A percentile compares a stretch with the other conserved stretches of the same genome.
phyloP scores from a whole-genome alignment of 495 filamentous ascomycete genomes.

The Aspergillus cristatus region DNA sequence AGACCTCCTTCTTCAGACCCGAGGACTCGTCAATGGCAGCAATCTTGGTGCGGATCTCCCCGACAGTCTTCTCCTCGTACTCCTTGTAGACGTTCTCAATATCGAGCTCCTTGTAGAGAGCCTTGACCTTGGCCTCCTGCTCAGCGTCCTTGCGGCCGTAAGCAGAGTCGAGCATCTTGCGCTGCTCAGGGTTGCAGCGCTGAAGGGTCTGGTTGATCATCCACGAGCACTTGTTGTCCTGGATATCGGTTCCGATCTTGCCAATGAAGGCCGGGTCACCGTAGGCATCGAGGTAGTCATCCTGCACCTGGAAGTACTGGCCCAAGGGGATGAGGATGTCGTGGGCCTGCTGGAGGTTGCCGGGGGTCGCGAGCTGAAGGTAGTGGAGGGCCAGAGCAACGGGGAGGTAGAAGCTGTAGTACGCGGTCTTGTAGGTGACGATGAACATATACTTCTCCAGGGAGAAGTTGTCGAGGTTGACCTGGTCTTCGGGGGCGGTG shows the following conservation, averaged over 20 bases:
- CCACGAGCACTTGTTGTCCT: constrained; percentile 99
- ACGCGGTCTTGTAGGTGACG: constrained; percentile 98
- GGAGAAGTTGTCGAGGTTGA: constrained; percentile 84
- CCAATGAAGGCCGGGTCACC: constrained; percentile 91
- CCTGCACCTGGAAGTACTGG: constrained; percentile 98
- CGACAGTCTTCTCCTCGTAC: constrained; percentile 80
- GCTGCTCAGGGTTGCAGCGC: constrained; percentile 69
- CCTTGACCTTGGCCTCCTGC: constrained; percentile 78
- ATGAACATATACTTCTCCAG: constrained; percentile 96
- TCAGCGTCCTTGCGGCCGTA: constrained; percentile 82
- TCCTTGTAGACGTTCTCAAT: constrained; percentile 72
- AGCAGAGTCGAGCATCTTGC: constrained; percentile 66
- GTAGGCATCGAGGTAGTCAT: constrained; percentile 97
- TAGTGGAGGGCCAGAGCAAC: constrained; percentile 84
- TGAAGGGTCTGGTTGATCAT: constrained; percentile 86
- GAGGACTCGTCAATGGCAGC: constrained; percentile 68
- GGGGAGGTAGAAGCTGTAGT: constrained; percentile 97
- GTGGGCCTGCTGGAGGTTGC: constrained; percentile 77
- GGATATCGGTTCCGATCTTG: constrained; percentile 97
- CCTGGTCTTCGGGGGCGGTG: constrained; percentile 85
- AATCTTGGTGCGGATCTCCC: constrained; percentile 65
- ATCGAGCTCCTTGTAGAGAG: constrained; percentile 72
- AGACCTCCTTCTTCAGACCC: constrained; percentile 82
- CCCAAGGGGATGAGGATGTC: constrained; percentile 96
- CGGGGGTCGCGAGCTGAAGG: constrained; percentile 67